These are phyloP conservation scores for Simmondsia chinensis DNA, from an alignment of 148 eudicot genomes.

Conservation along the genomic window DNA sequence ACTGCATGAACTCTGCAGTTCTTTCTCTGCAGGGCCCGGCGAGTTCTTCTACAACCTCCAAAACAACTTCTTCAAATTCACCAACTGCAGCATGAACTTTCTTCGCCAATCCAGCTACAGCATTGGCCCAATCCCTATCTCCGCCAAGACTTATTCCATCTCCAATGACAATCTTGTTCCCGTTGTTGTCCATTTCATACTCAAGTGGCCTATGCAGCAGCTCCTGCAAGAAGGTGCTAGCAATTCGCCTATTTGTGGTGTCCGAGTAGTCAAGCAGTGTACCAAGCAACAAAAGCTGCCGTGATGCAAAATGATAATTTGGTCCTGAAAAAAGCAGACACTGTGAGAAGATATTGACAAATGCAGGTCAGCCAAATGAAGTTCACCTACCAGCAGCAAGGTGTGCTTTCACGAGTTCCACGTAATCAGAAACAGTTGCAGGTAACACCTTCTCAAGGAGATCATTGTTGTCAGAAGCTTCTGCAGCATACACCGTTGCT, in stretches of 20 bases:
- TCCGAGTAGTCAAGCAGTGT: slow-evolving; percentile 91
- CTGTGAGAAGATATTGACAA: slow-evolving; percentile 3
- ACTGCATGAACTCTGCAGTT: slow-evolving; percentile 75
- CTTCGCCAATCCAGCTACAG: slow-evolving; percentile 62
- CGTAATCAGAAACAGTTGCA: slow-evolving; percentile 63
- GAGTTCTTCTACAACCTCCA: slow-evolving; percentile 65
- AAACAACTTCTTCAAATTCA: slow-evolving; percentile 85
- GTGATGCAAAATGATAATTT: slow-evolving; percentile 57
- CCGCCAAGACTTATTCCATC: slow-evolving; percentile 92
- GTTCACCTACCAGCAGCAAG: slow-evolving; percentile 63
- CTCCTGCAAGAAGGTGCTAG: slow-evolving; percentile 52
- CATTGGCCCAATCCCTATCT: slow-evolving; percentile 78
- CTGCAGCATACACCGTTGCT: slow-evolving; percentile 94
- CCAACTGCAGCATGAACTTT: slow-evolving; percentile 76
- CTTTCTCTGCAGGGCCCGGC: slow-evolving; percentile 93
- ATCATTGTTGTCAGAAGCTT: slow-evolving; percentile 81
- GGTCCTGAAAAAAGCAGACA: slow-evolving; percentile 43
- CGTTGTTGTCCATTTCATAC: slow-evolving; percentile 56
- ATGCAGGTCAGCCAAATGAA: not conserved
- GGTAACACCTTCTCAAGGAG: slow-evolving; percentile 85
- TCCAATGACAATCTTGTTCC: slow-evolving; percentile 64
- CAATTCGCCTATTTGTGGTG: slow-evolving; percentile 63
- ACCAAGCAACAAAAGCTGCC: slow-evolving; percentile 85
- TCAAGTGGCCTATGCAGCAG: slow-evolving; percentile 55
- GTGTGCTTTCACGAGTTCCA: slow-evolving; percentile 71